Percentiles rank a stretch among this genome's conserved stretches.
These are phyloP conservation scores for Holtermannia corniformis DNA, from an alignment of 768 basidiomycete species.

Conservation along the genomic window DNA sequence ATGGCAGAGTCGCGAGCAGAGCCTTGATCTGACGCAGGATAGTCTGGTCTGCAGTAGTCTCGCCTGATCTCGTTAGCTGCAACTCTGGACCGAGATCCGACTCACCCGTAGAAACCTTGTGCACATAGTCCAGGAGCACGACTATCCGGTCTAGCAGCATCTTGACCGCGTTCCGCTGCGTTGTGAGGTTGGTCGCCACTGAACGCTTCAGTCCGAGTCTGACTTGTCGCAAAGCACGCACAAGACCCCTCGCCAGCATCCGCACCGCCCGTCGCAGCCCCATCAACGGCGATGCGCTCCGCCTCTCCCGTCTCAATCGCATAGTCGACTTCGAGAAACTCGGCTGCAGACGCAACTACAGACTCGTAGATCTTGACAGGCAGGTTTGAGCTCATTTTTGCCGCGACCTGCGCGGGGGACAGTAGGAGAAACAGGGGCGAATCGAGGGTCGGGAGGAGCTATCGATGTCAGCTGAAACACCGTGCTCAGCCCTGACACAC, in stretches of 20 bases:
- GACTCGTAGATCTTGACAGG: constrained; percentile 93
- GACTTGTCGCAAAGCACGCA: constrained; percentile 44
- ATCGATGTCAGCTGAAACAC: not conserved
- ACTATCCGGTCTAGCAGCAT: constrained; percentile 91
- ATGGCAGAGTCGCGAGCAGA: constrained; percentile 76
- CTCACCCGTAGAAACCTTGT: constrained; percentile 63
- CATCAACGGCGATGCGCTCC: constrained; percentile 96
- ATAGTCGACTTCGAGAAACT: constrained; percentile 72
- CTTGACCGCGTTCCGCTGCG: constrained; percentile 87
- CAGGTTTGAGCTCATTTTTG: constrained; percentile 52
- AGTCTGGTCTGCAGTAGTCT: constrained; percentile 65
- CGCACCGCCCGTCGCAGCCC: constrained; percentile 63
- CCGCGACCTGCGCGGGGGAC: constrained; percentile 46
- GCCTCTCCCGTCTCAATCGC: constrained; percentile 96
- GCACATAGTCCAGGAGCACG: constrained; percentile 76
- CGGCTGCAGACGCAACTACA: constrained; percentile 58
- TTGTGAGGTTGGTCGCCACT: constrained; percentile 86
- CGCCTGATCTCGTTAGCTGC: constrained; percentile 45
- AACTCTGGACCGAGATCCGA: not conserved
- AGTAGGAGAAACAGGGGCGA: constrained; percentile 76
- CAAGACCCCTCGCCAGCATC: constrained; percentile 64
- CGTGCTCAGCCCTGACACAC: constrained; percentile 43
- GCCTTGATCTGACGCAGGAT: constrained; percentile 76
- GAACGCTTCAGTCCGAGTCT: not conserved
- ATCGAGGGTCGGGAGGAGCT: constrained; percentile 80